Evolutionary conservation across 345 rosid genomes (phyloP), one percentile per base, ranked within the genome.

Genomic region (Citrus cavaleriei): DNA sequence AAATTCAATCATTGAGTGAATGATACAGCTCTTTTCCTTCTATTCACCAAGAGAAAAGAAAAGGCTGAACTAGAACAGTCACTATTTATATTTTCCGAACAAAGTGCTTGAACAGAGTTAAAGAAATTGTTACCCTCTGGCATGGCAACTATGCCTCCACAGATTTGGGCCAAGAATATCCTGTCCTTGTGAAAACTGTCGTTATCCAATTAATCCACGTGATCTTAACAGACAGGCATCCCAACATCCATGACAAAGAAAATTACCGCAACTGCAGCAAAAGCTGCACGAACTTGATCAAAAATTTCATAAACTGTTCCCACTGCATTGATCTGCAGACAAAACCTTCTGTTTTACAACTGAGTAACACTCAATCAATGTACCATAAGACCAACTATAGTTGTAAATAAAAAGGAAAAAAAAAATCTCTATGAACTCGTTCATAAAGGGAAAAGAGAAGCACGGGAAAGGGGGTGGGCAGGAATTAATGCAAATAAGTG

Each of bases 231-330:
- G 70, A 61, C 21, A 32, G 32, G 64, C 72, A 64, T 3, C 35
- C 59, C 5, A 42, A 32, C 40, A 2, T 68, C 64, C 54, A 30
- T 25, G 57, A 61, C 58, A 35, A 9, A 74, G 4, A 74, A 7
- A 38, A 38, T 37, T 83, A 91, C 97, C 94, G 89, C 82, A 73
- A 75, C 85, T 74, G 81, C 71, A 78, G 85, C 80, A 84, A 96
- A 91, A 80, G 90, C 67, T 10, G 95, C 89, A 77, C 78, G 81
- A 54, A 91, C 98, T 80, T 87, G 85, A 81, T 93, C 86, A 82
- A 96, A 96, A 76, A 91, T 92, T 77, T 96, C 95, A 77, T 96
- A 95, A 14, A 83, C 97, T 1, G 89, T 78, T 85, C 30, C 98
- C 40, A 91, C 83, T 12, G 97, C 99, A 84, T 88, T 88, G 81